Conservation (phyloP, 2,329 filamentous ascomycete species). For the Xylaria sp. region DNA sequence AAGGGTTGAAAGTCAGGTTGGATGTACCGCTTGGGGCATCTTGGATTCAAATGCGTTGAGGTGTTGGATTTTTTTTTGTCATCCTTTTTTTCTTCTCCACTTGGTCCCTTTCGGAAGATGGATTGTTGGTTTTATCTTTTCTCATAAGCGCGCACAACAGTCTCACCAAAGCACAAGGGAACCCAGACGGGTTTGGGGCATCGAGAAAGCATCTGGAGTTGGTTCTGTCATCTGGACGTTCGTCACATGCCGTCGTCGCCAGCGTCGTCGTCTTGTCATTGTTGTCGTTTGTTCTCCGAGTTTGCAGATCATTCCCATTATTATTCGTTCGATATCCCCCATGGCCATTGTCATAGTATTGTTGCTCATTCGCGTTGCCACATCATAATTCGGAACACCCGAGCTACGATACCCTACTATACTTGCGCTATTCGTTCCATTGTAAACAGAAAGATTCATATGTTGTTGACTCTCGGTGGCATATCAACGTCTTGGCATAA, state of each 20-base stretch:
- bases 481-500: constrained; percentile 22
- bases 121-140: constrained; percentile 35
- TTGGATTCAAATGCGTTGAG: constrained; percentile 28
- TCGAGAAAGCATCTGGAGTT: constrained; percentile 37
- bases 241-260: constrained; percentile 33
- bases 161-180: constrained; percentile 32
- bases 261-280: constrained; percentile 37
- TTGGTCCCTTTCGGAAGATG: constrained; percentile 32
- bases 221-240: constrained; percentile 37
- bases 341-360: constrained; percentile 35
- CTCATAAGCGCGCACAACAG: constrained; percentile 28
- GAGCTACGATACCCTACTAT: constrained; percentile 40
- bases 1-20: constrained; percentile 27
- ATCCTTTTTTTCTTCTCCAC: constrained; percentile 19
- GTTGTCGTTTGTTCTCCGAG: constrained; percentile 32
- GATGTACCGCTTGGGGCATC: constrained; percentile 29
- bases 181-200: constrained; percentile 31
- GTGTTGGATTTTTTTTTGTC: constrained; percentile 26
- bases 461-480: constrained; percentile 23
- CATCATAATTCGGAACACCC: constrained; percentile 36
- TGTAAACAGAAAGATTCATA: constrained; percentile 36
- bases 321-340: constrained; percentile 35
- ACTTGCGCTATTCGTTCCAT: constrained; percentile 32
- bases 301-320: constrained; percentile 32
- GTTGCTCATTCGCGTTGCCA: constrained; percentile 35